Evolutionary conservation across 139 green algal genomes (phyloP), one percentile per base, ranked within the genome.

Genomic region (Closterium sp.): DNA sequence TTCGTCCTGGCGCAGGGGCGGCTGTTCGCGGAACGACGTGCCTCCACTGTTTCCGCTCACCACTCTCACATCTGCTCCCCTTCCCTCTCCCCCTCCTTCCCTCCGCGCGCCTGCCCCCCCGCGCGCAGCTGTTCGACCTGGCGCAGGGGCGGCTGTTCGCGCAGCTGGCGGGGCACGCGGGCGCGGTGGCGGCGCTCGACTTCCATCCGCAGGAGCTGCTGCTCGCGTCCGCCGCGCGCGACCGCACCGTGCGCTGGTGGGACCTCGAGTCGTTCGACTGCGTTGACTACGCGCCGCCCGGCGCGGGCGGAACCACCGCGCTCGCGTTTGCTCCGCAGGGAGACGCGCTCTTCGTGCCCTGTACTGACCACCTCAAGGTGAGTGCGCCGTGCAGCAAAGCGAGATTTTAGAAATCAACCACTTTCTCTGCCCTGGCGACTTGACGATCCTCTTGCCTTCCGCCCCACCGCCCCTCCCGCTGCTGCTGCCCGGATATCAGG

Each of bases 171-270:
- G 28, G 90, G 9, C 97, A 98, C 88, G 94, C 93, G 9, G 91
- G 95, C 22, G 31, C 91, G 50, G 96, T 98, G 86, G 97, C 94
- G 4, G 95, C 92, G 31, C 89, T 98, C 7, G 95, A 98, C 86
- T 98, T 97, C 93, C 96, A 98, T 87, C 97, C 97, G 4, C 91
- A 94, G 21, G 97, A 98, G 95, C 97, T 97, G 91, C 85, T 98
- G 21, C 88, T 98, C 87, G 97, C 96, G 9, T 97, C 96, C 11
- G 85, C 28, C 10, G 85, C 62, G 62, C 62, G 62, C 62, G 97
- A 98, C 91, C 96, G 97, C 70, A 97, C 95, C 13, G 95, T 90
- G 11, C 88, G 88, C 87, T 91, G 97, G 9, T 98, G 97, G 97
- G 97, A 98, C 93, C 94, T 98, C 30, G 97, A 98, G 85, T 96